Evolutionary conservation across 2,329 filamentous ascomycete species (phyloP), one percentile per base, ranked within the genome.

Genomic region (Metarhizium brunneum): DNA sequence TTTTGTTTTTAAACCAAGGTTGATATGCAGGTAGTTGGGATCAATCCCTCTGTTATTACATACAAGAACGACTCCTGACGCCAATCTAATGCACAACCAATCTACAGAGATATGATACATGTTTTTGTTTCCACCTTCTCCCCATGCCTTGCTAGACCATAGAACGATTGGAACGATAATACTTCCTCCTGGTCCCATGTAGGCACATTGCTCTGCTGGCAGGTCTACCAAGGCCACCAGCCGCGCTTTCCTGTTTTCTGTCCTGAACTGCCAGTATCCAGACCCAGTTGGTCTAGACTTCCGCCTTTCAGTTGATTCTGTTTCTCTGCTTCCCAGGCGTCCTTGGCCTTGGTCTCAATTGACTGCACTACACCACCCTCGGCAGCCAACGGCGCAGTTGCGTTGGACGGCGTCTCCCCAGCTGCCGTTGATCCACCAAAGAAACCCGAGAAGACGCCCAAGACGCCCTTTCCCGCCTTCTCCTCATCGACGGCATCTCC

Each of bases 221-320:
- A n/a, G n/a, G 13, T 71, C 65, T 59, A 72, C 68, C 68, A 73
- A 6, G 66, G 68, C 73, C 74, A 79, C 73, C 77, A 77, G 25
- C 76, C 71, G 69, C 77, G 80, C 71, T 77, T 79, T 50, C 68
- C 63, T 2, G 65, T 53, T 59, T 62, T 64, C 20, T 57, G 58
- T 20, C 6, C 16, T 57, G 58, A 61, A 36, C 56, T 59, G 36
- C 55, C 63, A 25, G 63, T 62, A 36, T 73, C 69, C 35, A 76
- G 63, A 0, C 77, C 79, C 2, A 81, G 57, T 56, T 74, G 74
- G 61, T 82, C 79, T 48, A 82, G 64, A 52, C 72, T 73, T 2
- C 79, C 80, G 20, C 79, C 79, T 13, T 60, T 67, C 57, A 70
- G 70, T 70, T 82, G 78, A 57, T 76, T 77, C 60, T 77, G 72